These are phyloP conservation scores for Gossypium trilobum DNA, from an alignment of 441 rosid genomes.

Conservation along the genomic window DNA sequence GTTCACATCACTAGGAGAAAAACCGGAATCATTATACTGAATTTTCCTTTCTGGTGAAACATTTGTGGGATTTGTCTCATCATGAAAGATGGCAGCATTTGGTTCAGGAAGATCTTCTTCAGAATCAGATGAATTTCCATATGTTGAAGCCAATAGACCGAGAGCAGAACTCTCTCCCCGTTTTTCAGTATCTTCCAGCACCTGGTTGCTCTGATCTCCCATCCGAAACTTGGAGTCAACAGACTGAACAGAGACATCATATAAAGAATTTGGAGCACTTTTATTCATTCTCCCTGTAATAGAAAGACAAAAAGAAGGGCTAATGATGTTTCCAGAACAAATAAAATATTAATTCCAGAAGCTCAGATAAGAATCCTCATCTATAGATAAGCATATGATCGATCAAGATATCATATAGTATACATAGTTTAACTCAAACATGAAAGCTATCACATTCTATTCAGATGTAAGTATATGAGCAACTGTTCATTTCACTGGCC, in stretches of 20 bases:
- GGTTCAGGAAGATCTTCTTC: constrained; percentile 58
- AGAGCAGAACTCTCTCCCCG: constrained; percentile 48
- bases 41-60: constrained; percentile 25
- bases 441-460: not conserved
- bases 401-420: not conserved
- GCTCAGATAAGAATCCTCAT: not conserved
- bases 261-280: constrained; percentile 28
- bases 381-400: not conserved
- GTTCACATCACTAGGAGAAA: constrained; percentile 24
- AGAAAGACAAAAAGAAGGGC: not conserved
- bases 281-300: constrained; percentile 41
- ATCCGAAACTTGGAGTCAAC: constrained; percentile 27
- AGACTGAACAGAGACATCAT: constrained; percentile 41
- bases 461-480: not conserved
- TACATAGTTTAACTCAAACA: not conserved
- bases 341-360: not conserved
- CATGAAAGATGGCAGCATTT: constrained; percentile 24
- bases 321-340: constrained; percentile 12
- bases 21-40: constrained; percentile 20
- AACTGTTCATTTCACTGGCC: not conserved
- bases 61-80: constrained; percentile 24
- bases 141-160: constrained; percentile 64
- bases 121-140: constrained; percentile 89
- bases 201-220: constrained; percentile 29
- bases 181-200: constrained; percentile 23